phyloP scores from a whole-genome alignment of 1,284 basidiomycete species.

The Fomes fomentarius region DNA sequence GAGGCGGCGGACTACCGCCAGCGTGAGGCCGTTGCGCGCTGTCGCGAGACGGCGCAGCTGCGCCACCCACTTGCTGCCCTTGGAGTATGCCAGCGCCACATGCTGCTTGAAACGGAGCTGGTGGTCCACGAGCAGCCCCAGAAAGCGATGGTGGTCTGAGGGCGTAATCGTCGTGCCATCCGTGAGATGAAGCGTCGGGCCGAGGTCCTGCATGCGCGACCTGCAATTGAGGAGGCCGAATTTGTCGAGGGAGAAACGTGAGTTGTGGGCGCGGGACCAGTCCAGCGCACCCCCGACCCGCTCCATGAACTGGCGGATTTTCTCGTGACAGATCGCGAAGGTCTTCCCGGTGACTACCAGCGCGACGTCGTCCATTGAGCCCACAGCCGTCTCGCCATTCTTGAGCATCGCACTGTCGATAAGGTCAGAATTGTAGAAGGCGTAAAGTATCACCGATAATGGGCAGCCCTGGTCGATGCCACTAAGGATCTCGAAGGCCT shows the following conservation, averaged over 20 bases:
- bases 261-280: constrained; percentile 31
- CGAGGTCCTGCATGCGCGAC: constrained; percentile 3
- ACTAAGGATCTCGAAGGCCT: too few relatives aligned
- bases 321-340: constrained; percentile 16
- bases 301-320: constrained; percentile 7
- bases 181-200: constrained; percentile 7
- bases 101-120: too few relatives aligned
- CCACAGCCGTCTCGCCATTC: constrained; percentile 22
- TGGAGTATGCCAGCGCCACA: too few relatives aligned
- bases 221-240: constrained; percentile 20
- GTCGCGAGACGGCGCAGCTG: too few relatives aligned
- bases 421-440: constrained; percentile 38
- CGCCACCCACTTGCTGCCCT: too few relatives aligned
- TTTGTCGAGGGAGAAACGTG: constrained; percentile 24
- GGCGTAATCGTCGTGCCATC: constrained; percentile 11
- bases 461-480: too few relatives aligned
- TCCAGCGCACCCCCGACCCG: constrained; percentile 20
- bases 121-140: too few relatives aligned
- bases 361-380: constrained; percentile 35
- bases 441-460: constrained; percentile 35
- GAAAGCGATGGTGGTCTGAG: constrained; percentile 30
- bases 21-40: too few relatives aligned
- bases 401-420: constrained; percentile 17
- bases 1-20: too few relatives aligned
- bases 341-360: constrained; percentile 14